These are phyloP conservation scores for Sphaerulina musiva DNA, from an alignment of 2,329 filamentous ascomycete genomes.

Conservation along the genomic window DNA sequence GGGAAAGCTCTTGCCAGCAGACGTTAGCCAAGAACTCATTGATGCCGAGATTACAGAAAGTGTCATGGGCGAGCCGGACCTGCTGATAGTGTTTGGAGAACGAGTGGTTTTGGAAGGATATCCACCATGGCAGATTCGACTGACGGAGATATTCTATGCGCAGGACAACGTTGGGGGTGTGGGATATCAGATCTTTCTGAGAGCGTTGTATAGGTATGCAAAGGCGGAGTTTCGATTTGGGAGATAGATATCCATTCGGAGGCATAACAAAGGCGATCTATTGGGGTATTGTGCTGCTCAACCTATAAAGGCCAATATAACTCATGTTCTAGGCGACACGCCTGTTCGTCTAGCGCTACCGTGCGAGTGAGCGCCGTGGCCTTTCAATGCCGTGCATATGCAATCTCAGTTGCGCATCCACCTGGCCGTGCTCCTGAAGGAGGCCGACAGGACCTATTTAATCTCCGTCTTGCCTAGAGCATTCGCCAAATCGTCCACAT, in stretches of 20 bases:
- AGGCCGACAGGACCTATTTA: constrained; percentile 17
- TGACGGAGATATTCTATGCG: constrained; percentile 84
- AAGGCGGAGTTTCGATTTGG: constrained; percentile 85
- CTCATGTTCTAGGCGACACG: not conserved
- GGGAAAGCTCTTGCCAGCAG: constrained; percentile 69
- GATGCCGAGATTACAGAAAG: constrained; percentile 75
- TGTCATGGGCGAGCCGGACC: constrained; percentile 82
- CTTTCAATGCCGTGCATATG: not conserved
- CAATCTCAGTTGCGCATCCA: not conserved
- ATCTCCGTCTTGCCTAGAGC: constrained; percentile 63
- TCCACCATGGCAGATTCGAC: constrained; percentile 88
- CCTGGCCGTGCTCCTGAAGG: too few species aligned
- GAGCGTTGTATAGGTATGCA: constrained; percentile 75
- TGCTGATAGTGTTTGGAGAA: constrained; percentile 80
- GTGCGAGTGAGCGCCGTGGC: not conserved
- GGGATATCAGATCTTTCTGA: constrained; percentile 88
- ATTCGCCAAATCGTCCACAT: constrained; percentile 74
- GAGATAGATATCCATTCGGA: constrained; percentile 34
- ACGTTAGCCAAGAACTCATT: constrained; percentile 79
- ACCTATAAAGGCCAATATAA: not conserved
- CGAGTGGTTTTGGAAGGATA: constrained; percentile 81
- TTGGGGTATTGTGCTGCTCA: constrained; percentile 8
- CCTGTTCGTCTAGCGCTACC: not conserved
- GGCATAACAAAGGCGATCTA: constrained; percentile 26
- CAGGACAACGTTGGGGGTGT: constrained; percentile 50